Evolutionary conservation across 805 yeast species (phyloP).

Genomic region (Starmerella stellata): DNA sequence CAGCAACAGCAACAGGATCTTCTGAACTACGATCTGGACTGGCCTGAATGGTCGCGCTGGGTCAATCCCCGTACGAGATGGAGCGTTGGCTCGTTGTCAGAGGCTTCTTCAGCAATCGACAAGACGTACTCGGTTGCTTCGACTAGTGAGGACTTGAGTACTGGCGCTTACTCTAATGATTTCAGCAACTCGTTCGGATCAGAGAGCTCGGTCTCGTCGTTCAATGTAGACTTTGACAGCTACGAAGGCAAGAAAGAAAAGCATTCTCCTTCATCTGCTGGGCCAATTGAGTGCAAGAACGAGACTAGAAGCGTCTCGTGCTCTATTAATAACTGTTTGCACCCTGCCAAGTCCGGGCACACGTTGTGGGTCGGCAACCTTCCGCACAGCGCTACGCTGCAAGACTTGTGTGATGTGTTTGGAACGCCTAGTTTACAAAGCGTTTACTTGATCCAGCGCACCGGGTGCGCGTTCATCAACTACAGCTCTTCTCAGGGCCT

Average conservation of each 20-base stretch:
- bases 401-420: constrained; percentile 24
- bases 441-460: constrained; percentile 26
- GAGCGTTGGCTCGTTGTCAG: not conserved
- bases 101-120: too few species aligned
- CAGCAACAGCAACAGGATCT: too few species aligned
- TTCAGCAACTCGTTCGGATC: not conserved
- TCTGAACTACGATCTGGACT: not conserved
- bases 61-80: not conserved
- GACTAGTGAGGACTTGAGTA: not conserved
- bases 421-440: constrained; percentile 25
- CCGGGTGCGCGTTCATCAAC: constrained; percentile 29
- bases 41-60: constrained; percentile 5
- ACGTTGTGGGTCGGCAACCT: constrained; percentile 34
- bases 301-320: not conserved
- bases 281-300: too few species aligned
- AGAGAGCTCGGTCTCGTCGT: not conserved
- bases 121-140: too few species aligned
- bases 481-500: constrained; percentile 21
- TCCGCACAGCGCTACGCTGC: constrained; percentile 23
- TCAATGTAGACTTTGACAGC: too few species aligned
- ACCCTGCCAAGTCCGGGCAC: constrained; percentile 23
- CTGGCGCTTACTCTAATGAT: not conserved
- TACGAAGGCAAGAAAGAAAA: not conserved
- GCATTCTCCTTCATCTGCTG: too few species aligned
- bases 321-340: constrained; percentile 4